Percentiles rank a stretch among this genome's conserved stretches.
Evolutionary conservation across 1,284 basidiomycete genomes (phyloP).

Genomic region (Melampsora americana): DNA sequence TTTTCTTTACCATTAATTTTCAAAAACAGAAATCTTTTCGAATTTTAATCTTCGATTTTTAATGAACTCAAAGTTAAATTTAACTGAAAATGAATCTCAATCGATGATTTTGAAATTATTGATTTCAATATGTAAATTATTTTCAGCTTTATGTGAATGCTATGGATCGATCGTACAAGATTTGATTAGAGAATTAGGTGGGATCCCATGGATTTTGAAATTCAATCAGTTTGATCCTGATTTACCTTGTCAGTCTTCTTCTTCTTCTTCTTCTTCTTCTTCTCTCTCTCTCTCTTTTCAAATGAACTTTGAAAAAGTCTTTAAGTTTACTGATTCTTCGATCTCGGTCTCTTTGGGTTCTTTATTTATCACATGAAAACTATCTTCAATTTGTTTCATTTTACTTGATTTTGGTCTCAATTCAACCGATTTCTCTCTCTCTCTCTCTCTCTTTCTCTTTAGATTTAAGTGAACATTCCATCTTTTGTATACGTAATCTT

Average conservation of each 20-base stretch:
- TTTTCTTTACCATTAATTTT: not conserved
- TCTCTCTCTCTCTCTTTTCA: not conserved
- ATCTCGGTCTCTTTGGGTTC: too few species aligned
- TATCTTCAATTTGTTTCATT: too few species aligned
- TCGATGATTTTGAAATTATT: not conserved
- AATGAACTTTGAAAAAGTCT: not conserved
- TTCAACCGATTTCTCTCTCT: not conserved
- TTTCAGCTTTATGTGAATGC: not conserved
- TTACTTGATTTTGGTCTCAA: too few species aligned
- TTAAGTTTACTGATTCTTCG: too few species aligned
- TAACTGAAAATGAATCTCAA: not conserved
- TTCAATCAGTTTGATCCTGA: not conserved
- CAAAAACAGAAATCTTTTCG: not conserved
- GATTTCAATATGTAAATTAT: not conserved
- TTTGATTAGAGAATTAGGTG: not conserved
- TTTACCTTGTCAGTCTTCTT: not conserved
- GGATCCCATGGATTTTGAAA: not conserved
- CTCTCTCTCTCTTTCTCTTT: not conserved
- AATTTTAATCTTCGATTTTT: not conserved
- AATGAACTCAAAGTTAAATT: not conserved
- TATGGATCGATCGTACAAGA: not conserved
- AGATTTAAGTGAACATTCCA: slow-evolving; percentile 1
- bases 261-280: not conserved
- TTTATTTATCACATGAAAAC: too few species aligned
- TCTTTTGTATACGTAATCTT: not conserved